Evolutionary conservation across 306 rosid genomes (phyloP), one percentile per base, ranked within the genome.

Genomic region (Prunus armeniaca): DNA sequence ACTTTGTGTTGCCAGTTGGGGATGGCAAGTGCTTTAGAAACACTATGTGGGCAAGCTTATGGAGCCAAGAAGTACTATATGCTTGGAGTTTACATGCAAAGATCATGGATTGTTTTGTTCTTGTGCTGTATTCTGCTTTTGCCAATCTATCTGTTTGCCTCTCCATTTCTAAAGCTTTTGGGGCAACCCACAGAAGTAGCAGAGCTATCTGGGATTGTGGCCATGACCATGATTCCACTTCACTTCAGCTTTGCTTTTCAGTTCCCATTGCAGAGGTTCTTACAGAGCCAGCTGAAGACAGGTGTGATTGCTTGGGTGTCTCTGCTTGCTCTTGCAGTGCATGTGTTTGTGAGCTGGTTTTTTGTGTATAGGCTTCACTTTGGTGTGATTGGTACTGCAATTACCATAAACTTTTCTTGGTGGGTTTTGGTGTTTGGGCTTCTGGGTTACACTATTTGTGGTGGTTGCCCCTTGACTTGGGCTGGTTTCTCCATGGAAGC

Each of bases 1-100:
- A 2, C 52, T 11, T 47, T n/a, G 1, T 25, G 25, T 10, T 2
- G 74, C 20, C 67, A 93, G 97, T 49, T 91, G 69, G 97, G 98
- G 9, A 93, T 93, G 98, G 94, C 96, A 10, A 91, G 97, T 30
- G 96, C 96, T 0, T 77, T 93, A 9, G 94, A 93, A 76, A 93
- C 96, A 0, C 86, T 91, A 0, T 93, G 97, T 2, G 97, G 98
- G 41, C 97, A 94, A 81, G 98, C 98, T 1, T 94, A 12, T 49
- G 98, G 98, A 6, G 97, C 96, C 0, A 88, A 90, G 82, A 85
- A 91, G 58, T 82, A 85, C 65, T 56, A 87, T 84, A 91, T 91
- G 96, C 72, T 93, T 69, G 98, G 98, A 0, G 78, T 91, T 1
- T 94, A 94, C 79, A 84, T 94, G 90, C 98, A 94, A 76, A 86